A percentile compares a stretch with the other conserved stretches of the same genome.
Evolutionary conservation across 148 eudicot genomes (phyloP).

Genomic region (Agrostemma githago): DNA sequence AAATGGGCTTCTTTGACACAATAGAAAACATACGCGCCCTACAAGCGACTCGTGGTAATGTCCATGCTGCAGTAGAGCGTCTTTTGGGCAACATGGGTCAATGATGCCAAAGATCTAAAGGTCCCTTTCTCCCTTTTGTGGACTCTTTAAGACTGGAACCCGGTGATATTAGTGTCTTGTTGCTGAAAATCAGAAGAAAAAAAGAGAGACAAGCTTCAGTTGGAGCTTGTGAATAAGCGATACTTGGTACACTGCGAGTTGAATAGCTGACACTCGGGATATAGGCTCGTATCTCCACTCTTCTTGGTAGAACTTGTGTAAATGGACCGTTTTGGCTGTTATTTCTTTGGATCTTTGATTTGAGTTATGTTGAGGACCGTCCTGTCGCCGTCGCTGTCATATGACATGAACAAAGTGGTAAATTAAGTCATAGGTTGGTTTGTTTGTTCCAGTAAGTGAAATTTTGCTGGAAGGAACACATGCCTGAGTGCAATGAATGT

Average conservation of each 20-base stretch:
- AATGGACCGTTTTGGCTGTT: conserved; percentile 32
- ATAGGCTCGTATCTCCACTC: conserved; percentile 18
- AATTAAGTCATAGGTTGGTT: background rate
- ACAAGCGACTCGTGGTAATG: conserved; percentile 83
- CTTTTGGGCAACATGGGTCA: conserved; percentile 71
- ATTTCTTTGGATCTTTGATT: conserved; percentile 28
- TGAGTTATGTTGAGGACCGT: conserved; percentile 11
- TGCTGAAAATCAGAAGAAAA: conserved; percentile 15
- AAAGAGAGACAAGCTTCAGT: conserved; percentile 19
- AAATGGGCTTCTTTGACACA: conserved; percentile 90
- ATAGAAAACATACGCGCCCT: conserved; percentile 83
- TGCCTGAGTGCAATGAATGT: background rate
- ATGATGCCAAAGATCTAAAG: conserved; percentile 21
- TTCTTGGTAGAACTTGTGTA: conserved; percentile 24
- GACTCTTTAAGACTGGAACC: conserved; percentile 20
- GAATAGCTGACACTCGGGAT: conserved; percentile 26
- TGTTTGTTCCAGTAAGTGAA: background rate
- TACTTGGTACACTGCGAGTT: conserved; percentile 22
- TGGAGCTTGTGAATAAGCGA: conserved; percentile 39
- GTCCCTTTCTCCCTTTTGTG: conserved; percentile 13
- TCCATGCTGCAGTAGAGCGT: conserved; percentile 91
- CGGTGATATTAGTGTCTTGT: conserved; percentile 24
- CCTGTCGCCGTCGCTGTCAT: no score
- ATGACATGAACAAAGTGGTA: conserved; percentile 1
- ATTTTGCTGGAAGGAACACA: background rate